Evolutionary conservation across 139 green algal genomes (phyloP), one percentile per base, ranked within the genome.

Genomic region (Chlorella sp.): DNA sequence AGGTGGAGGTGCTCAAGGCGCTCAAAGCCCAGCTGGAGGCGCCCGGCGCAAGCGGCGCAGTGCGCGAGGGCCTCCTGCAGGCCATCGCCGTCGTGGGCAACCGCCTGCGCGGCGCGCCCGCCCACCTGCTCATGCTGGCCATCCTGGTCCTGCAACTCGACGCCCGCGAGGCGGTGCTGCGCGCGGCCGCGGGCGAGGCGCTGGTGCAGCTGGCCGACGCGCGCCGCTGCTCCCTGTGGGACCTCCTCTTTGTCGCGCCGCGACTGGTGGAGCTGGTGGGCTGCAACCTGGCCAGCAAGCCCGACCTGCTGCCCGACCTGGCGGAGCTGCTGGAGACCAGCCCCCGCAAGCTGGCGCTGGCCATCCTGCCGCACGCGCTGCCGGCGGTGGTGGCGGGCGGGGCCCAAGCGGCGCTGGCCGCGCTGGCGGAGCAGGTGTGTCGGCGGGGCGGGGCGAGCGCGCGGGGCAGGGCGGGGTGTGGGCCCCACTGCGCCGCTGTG

Each of bases 201-300:
- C 72, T 89, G 50, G n/a, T 61, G 23, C 42, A 42, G 29, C 53
- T 60, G 11, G 9, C 53, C 53, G 19, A 23, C 31, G 11, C 58
- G 58, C 29, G 29, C 29, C 19, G n/a, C 29, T 33, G 56, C 21
- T 61, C 60, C 5, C 48, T 89, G 67, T 72, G 73, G 1, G 76
- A 85, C 31, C 42, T 81, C 12, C 1, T 90, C 0, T 74, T 84
- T 27, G 63, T 42, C 11, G 64, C 27, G 40, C 72, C 67, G 6
- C 43, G 60, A 25, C 73, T 90, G 29, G 40, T 87, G 33, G 83
- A 85, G 36, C 78, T 69, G 41, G 56, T 90, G 50, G 85, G 63
- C 31, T 67, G 77, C n/a, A 53, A 73, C 6, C 68, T 89, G 21
- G 56, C 67, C 62, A 61, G 31, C 43, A 73, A 74, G 2, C 61